Evolutionary conservation across 1,284 basidiomycete genomes (phyloP), one percentile per base, ranked within the genome.

Genomic region (Leccinum colubrinum): DNA sequence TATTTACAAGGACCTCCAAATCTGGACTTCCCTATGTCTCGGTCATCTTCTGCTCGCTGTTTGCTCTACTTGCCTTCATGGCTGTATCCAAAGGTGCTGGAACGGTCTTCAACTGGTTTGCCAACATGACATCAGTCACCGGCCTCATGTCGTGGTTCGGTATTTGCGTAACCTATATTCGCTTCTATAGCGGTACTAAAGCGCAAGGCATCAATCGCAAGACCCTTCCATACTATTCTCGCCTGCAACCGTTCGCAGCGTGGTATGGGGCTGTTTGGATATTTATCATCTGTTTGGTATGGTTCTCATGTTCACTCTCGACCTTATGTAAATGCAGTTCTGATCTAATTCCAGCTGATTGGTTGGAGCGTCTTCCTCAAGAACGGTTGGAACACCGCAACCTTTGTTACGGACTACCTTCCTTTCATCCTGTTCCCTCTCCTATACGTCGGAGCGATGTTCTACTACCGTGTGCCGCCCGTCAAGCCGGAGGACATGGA

Each of bases 81-180:
- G 86, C 84, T 48, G 79, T 90, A 58, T 82, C 79, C 48, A 76
- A 71, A 46, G 84, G 83, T 56, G 82, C 89, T 5, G 87, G 88
- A 51, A 80, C 75, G 50, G 90, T 94, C 43, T 93, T 97, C 73
- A 76, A 77, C 22, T 95, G 91, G 86, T 87, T 95, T 67, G 73
- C 86, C 54, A 91, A 88, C 77, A 87, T 94, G 87, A 90, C 85
- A 25, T 69, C 84, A 37, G 70, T 86, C 37, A 81, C 84, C 20
- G 84, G 84, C 17, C 76, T 86, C 61, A 81, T 93, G 78, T 91
- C 90, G 11, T 97, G 94, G 94, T 88, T 91, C 70, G 91, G 87
- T 63, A 96, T 96, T 70, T 81, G 80, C 46, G 66, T 94, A 58
- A 91, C 89, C 6, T 94, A 94, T 74, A 74, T 93, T 61, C 86